Evolutionary conservation across 2,329 filamentous ascomycete species (phyloP).

Genomic region (Sporothrix variecibatus): DNA sequence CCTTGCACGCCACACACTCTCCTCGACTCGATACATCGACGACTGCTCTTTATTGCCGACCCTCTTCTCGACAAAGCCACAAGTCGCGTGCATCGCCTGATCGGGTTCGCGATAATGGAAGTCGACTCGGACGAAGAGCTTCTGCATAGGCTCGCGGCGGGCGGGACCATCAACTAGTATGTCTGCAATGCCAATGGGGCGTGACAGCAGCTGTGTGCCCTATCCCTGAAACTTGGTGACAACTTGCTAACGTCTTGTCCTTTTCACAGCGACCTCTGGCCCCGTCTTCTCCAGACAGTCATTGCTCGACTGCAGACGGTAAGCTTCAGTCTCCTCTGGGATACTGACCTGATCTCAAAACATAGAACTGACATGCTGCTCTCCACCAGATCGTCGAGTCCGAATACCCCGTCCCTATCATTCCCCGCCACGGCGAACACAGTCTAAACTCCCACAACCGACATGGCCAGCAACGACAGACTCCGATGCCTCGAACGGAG

Average conservation of each 20-base stretch:
- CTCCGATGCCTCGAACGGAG: conserved; percentile 35
- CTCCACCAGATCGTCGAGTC: conserved; percentile 66
- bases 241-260: conserved; percentile 18
- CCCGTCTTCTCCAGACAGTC: conserved; percentile 63
- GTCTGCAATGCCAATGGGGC: conserved; percentile 37
- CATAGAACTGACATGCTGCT: not conserved
- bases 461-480: conserved; percentile 43
- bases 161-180: conserved; percentile 58
- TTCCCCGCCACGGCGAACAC: conserved; percentile 47
- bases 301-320: conserved; percentile 68
- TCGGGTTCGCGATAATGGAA: conserved; percentile 48
- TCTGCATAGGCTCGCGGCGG: conserved; percentile 52
- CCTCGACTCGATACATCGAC: not conserved
- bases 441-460: conserved; percentile 49
- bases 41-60: not conserved
- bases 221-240: not conserved
- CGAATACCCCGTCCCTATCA: conserved; percentile 72
- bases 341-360: conserved; percentile 8
- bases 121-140: conserved; percentile 55
- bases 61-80: not conserved
- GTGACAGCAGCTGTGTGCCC: not conserved
- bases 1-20: not conserved
- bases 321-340: conserved; percentile 28
- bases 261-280: conserved; percentile 65
- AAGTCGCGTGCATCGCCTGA: not conserved